phyloP scores from a whole-genome alignment of 2,329 filamentous ascomycete species.

The Lasiodiplodia sp. region DNA sequence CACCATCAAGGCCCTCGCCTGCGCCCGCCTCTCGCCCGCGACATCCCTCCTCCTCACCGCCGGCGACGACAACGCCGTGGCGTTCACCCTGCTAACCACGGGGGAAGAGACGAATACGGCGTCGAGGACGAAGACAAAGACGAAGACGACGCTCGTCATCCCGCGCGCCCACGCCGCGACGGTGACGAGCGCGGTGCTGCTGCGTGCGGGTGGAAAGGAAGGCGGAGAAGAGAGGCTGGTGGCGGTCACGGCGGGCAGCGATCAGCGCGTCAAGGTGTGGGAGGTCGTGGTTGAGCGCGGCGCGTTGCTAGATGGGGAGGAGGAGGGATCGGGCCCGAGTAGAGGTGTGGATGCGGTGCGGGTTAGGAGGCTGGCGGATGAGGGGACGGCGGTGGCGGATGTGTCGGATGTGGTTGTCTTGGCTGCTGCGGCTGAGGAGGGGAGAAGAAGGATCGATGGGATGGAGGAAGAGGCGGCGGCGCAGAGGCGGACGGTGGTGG shows the following conservation, averaged over 20 bases:
- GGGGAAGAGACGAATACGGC: not conserved
- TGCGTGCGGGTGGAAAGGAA: constrained; percentile 32
- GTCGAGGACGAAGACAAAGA: not conserved
- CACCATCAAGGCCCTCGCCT: constrained; percentile 70
- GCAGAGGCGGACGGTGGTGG: constrained; percentile 3
- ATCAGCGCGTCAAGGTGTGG: constrained; percentile 60
- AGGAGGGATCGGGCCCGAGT: not conserved
- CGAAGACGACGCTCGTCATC: constrained; percentile 50
- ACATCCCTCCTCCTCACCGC: constrained; percentile 70
- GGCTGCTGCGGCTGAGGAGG: not conserved
- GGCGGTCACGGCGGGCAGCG: constrained; percentile 52
- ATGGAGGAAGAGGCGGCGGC: not conserved
- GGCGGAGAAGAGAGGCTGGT: constrained; percentile 28
- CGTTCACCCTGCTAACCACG: constrained; percentile 57
- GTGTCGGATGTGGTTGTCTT: constrained; percentile 20
- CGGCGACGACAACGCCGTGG: constrained; percentile 87
- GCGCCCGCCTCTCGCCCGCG: constrained; percentile 38
- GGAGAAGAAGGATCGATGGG: not conserved
- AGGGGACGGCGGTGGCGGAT: constrained; percentile 28
- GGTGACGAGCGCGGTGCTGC: constrained; percentile 64
- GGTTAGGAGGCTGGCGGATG: constrained; percentile 7
- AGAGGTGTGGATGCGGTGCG: not conserved
- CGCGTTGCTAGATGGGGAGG: not conserved
- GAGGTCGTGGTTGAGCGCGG: constrained; percentile 36
- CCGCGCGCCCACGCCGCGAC: constrained; percentile 74